Evolutionary conservation across 2,329 filamentous ascomycete genomes (phyloP), one percentile per base, ranked within the genome.

Genomic region (Calonectria pauciramosa): DNA sequence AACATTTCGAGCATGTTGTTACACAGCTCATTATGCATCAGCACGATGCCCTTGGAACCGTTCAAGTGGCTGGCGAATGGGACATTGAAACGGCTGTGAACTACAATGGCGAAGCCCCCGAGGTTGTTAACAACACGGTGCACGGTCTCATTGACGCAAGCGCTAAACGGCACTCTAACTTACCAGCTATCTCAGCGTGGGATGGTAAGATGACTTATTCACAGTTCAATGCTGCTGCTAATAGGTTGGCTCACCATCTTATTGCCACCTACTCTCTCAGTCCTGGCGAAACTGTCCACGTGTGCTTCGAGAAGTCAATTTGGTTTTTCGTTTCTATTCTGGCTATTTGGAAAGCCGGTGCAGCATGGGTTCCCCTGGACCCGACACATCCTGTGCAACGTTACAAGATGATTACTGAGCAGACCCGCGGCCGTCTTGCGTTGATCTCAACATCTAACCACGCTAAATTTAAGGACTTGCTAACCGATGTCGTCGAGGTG

Each of bases 271-370:
- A 68, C 16, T 72, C 51, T 16, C 52, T 78, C 2, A 56, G 26
- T 4, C 34, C 30, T 2, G 66, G 72, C 11, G 65, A 69, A 16
- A 41, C 70, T 18, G 71, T 75, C 26, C 65, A 56, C 16, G n/a
- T 72, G 11, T 76, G 71, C 16, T 77, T 74, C 20, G 74, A 76
- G 6, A 77, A 75, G 34, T 77, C 73, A 1, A 68, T 56, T 13
- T 76, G 75, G 75, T 52, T 59, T 2, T 30, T 70, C 1, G 79
- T 85, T 7, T 80, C 82, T 0, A 82, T 84, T 65, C 69, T 86
- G 20, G 83, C 78, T 4, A 80, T 85, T 1, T 72, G 85, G 47
- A 85, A 84, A 56, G 80, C 84, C 41, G 84, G 84, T 2, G 82
- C 65, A 0, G 78, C 80, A 13, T 81, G 80, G 65, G 76, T 77